Conservation (phyloP, 176 grass and related monocot species). For the Chloris gayana region DNA sequence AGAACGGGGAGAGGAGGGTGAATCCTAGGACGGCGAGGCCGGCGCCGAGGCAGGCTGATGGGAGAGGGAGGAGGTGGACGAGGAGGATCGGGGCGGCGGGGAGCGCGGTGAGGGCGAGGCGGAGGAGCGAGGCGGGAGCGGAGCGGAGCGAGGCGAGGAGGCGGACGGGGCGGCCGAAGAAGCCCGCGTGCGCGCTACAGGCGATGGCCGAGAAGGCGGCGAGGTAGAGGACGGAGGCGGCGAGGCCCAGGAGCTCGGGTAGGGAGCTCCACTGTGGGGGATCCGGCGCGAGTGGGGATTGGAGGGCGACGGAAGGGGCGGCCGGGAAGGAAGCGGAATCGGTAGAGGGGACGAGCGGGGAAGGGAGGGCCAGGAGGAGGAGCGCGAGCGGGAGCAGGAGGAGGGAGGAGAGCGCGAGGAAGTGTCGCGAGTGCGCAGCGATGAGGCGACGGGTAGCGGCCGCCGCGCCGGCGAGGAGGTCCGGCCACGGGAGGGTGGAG, state of each 20-base stretch:
- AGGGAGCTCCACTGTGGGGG: no score
- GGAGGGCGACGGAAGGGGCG: slow-evolving; percentile 22
- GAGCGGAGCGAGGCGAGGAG: slow-evolving; percentile 34
- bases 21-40: not conserved
- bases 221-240: slow-evolving; percentile 33
- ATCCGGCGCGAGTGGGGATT: not conserved
- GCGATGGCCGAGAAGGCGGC: slow-evolving; percentile 29
- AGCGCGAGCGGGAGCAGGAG: slow-evolving; percentile 45
- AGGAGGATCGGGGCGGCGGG: slow-evolving; percentile 20
- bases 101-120: slow-evolving; percentile 22
- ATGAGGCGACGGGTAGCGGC: slow-evolving; percentile 36
- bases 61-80: slow-evolving; percentile 26
- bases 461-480: slow-evolving; percentile 17
- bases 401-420: slow-evolving; percentile 45
- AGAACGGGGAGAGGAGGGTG: slow-evolving; percentile 25
- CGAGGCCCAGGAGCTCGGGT: not conserved
- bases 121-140: slow-evolving; percentile 16
- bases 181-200: slow-evolving; percentile 36
- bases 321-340: not conserved
- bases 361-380: slow-evolving; percentile 34
- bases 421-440: slow-evolving; percentile 43
- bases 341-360: not conserved
- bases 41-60: not conserved
- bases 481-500: slow-evolving; percentile 29
- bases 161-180: slow-evolving; percentile 44